Percentiles rank a stretch among this genome's conserved stretches.
These are phyloP conservation scores for Mycena vitilis DNA, from an alignment of 768 basidiomycete genomes.

Conservation along the genomic window DNA sequence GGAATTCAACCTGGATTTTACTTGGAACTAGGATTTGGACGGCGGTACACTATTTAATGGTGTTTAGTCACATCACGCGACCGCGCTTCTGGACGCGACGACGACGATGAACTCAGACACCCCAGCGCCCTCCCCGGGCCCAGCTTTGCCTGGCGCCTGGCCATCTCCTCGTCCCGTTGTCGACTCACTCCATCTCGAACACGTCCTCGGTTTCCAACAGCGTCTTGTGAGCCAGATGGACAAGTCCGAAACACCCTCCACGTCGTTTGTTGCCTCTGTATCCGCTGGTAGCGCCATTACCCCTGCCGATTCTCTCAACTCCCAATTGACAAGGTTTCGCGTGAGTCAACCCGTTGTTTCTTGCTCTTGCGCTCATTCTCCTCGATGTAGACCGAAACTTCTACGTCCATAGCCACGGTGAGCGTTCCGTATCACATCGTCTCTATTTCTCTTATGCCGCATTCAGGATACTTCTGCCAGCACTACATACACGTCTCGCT, in stretches of 20 bases:
- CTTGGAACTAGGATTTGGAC: neutral
- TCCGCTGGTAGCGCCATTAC: slow-evolving; percentile 26
- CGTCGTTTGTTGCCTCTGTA: slow-evolving; percentile 21
- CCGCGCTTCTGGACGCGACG: slow-evolving; percentile 11
- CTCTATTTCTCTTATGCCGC: neutral
- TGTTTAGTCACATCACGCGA: slow-evolving; percentile 13
- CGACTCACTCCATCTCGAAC: slow-evolving; percentile 41
- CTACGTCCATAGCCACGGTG: slow-evolving; percentile 36
- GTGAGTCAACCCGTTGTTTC: slow-evolving; percentile 9
- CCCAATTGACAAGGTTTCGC: slow-evolving; percentile 40
- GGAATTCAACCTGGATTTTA: slow-evolving; percentile 1
- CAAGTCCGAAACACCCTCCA: slow-evolving; percentile 17
- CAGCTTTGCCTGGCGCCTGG: slow-evolving; percentile 59
- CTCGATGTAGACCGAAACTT: slow-evolving; percentile 32
- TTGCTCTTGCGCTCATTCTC: slow-evolving; percentile 8
- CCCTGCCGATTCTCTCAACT: slow-evolving; percentile 35
- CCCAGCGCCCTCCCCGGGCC: slow-evolving; percentile 44
- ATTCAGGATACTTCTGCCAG: slow-evolving; percentile 37
- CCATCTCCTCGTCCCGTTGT: slow-evolving; percentile 41
- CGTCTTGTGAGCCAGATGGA: slow-evolving; percentile 38
- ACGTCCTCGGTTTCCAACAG: slow-evolving; percentile 44
- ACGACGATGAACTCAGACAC: slow-evolving; percentile 20
- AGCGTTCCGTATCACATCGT: slow-evolving; percentile 15
- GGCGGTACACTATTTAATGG: too few species aligned
- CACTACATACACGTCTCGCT: slow-evolving; percentile 37